Conservation (phyloP, 306 rosid genomes). For the Chamaecrista fasciculata region DNA sequence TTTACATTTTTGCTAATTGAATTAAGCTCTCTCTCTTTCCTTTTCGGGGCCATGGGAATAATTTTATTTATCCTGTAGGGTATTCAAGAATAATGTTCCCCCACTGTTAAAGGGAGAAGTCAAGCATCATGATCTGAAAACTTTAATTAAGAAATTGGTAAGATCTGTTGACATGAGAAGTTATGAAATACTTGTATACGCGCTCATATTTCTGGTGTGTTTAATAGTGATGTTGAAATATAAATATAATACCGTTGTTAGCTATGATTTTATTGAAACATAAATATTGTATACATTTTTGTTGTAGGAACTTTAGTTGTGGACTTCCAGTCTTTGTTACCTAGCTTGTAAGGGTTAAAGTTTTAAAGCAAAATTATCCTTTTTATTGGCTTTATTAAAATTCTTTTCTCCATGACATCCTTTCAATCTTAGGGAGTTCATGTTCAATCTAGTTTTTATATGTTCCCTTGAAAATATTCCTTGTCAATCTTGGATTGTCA, state of each 20-base stretch:
- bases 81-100: constrained; percentile 78
- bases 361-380: neutral
- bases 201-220: constrained; percentile 16
- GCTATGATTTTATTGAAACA: neutral
- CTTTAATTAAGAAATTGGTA: constrained; percentile 59
- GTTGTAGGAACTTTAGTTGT: neutral
- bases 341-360: constrained; percentile 6
- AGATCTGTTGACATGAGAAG: constrained; percentile 37
- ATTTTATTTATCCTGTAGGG: constrained; percentile 51
- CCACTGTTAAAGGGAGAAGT: constrained; percentile 57
- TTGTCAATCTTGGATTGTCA: neutral
- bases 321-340: neutral
- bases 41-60: constrained; percentile 16
- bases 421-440: neutral
- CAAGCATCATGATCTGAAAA: constrained; percentile 45
- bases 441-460: neutral
- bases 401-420: neutral
- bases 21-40: neutral
- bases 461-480: neutral
- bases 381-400: constrained; percentile 7
- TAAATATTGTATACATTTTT: neutral
- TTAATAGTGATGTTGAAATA: neutral
- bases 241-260: neutral
- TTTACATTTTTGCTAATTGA: constrained; percentile 9
- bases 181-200: constrained; percentile 11